These are phyloP conservation scores for Penicillium sp. DNA, from an alignment of 2,329 filamentous ascomycete genomes.

Conservation along the genomic window DNA sequence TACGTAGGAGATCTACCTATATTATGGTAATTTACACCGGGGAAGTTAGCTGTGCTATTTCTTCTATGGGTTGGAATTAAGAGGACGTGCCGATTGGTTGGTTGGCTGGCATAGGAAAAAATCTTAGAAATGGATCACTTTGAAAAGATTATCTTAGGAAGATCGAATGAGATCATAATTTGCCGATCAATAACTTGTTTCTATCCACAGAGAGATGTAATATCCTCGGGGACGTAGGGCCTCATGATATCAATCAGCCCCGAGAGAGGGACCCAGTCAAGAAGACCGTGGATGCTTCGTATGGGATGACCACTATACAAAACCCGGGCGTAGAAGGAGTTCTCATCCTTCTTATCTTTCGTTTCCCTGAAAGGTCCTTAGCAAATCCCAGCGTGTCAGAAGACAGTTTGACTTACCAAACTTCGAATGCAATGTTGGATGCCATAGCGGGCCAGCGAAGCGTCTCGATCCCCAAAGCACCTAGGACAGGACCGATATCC, in stretches of 20 bases:
- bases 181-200: too few species aligned
- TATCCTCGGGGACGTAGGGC: slow-evolving; percentile 29
- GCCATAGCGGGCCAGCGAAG: slow-evolving; percentile 44
- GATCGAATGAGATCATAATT: neutral
- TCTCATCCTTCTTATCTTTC: neutral
- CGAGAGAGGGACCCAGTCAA: slow-evolving; percentile 31
- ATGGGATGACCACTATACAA: slow-evolving; percentile 33
- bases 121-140: neutral
- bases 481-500: slow-evolving; percentile 38
- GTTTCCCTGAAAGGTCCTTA: slow-evolving; percentile 14
- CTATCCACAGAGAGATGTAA: slow-evolving; percentile 26
- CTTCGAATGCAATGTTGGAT: slow-evolving; percentile 40
- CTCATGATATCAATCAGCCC: slow-evolving; percentile 28
- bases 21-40: too few species aligned
- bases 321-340: slow-evolving; percentile 26
- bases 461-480: slow-evolving; percentile 35
- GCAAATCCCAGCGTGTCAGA: neutral
- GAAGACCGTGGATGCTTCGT: slow-evolving; percentile 28
- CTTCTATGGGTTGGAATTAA: neutral
- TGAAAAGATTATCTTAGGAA: neutral
- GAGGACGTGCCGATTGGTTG: neutral
- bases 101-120: too few species aligned
- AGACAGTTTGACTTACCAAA: slow-evolving; percentile 30
- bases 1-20: neutral
- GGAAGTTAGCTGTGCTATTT: neutral